These are phyloP conservation scores for Candida stauntonica DNA, from an alignment of 805 yeast species.

Conservation along the genomic window DNA sequence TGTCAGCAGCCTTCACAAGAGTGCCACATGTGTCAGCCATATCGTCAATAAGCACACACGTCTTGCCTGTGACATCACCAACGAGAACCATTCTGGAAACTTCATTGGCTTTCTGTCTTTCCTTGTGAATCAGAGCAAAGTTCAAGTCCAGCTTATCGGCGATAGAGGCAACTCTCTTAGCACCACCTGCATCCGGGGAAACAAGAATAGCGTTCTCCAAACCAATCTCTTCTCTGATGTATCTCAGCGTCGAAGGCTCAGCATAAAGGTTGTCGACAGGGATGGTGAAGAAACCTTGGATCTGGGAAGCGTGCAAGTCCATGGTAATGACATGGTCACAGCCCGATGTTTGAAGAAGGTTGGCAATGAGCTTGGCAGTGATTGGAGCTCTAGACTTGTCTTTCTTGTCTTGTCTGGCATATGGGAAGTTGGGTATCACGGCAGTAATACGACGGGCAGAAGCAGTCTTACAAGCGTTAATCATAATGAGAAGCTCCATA, in stretches of 20 bases:
- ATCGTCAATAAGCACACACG: slow-evolving; percentile 87
- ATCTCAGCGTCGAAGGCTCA: slow-evolving; percentile 84
- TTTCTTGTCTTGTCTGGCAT: slow-evolving; percentile 96
- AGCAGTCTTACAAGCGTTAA: slow-evolving; percentile 94
- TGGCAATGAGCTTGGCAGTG: slow-evolving; percentile 91
- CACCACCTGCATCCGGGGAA: slow-evolving; percentile 99
- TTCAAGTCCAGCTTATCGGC: slow-evolving; percentile 90
- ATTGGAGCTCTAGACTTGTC: slow-evolving; percentile 96
- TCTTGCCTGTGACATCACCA: slow-evolving; percentile 84
- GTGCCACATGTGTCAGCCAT: slow-evolving; percentile 99
- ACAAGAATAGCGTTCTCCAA: slow-evolving; percentile 67
- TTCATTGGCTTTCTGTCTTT: slow-evolving; percentile 92
- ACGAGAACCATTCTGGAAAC: slow-evolving; percentile 93
- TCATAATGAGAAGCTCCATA: slow-evolving; percentile 83
- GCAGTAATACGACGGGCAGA: slow-evolving; percentile 93
- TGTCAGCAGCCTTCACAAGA: slow-evolving; percentile 88
- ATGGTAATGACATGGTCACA: slow-evolving; percentile 93
- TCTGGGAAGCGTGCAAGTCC: slow-evolving; percentile 97
- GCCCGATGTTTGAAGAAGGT: slow-evolving; percentile 88
- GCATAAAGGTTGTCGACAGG: slow-evolving; percentile 97
- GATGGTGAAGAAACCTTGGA: slow-evolving; percentile 92
- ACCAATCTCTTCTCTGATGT: slow-evolving; percentile 63
- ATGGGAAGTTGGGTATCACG: slow-evolving; percentile 92
- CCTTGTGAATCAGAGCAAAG: slow-evolving; percentile 95
- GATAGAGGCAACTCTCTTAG: slow-evolving; percentile 90